Percentiles rank a stretch among this genome's conserved stretches.
These are phyloP conservation scores for Rhynchosporium graminicola DNA, from an alignment of 2,329 filamentous ascomycete genomes.

Conservation along the genomic window DNA sequence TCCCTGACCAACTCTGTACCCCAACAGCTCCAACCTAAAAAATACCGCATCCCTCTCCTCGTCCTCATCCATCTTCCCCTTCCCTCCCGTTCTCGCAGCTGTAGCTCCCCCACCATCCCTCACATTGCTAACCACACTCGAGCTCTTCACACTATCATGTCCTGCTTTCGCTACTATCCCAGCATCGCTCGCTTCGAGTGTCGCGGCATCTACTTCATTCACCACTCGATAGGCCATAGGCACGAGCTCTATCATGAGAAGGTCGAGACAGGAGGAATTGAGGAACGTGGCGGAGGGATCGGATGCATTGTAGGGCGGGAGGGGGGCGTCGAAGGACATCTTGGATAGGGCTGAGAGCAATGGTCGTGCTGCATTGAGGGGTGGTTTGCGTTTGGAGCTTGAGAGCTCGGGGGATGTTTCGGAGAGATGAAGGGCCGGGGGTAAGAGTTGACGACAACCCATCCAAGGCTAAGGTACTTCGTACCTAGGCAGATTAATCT, in stretches of 20 bases:
- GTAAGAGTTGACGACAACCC: not conserved
- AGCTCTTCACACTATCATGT: conserved; percentile 25
- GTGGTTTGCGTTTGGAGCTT: not conserved
- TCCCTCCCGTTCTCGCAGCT: conserved; percentile 46
- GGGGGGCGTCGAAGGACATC: conserved; percentile 74
- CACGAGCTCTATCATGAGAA: conserved; percentile 94
- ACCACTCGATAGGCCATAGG: conserved; percentile 89
- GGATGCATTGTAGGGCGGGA: conserved; percentile 68
- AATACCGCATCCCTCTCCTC: conserved; percentile 84
- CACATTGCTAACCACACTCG: conserved; percentile 20
- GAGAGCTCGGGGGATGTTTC: conserved; percentile 1
- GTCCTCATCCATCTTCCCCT: conserved; percentile 64
- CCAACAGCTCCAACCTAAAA: conserved; percentile 78
- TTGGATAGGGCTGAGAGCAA: conserved; percentile 3
- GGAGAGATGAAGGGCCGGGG: conserved; percentile 8
- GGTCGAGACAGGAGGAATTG: conserved; percentile 83
- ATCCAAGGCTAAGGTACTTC: no score
- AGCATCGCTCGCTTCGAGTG: not conserved
- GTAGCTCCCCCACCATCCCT: conserved; percentile 65
- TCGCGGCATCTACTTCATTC: conserved; percentile 51
- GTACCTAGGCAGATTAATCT: no score
- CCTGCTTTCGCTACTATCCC: conserved; percentile 8
- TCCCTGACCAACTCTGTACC: conserved; percentile 90
- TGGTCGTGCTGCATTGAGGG: not conserved
- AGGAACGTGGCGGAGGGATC: conserved; percentile 78